phyloP scores from a whole-genome alignment of 129 eudicot genomes.

The Cynara cardunculus region DNA sequence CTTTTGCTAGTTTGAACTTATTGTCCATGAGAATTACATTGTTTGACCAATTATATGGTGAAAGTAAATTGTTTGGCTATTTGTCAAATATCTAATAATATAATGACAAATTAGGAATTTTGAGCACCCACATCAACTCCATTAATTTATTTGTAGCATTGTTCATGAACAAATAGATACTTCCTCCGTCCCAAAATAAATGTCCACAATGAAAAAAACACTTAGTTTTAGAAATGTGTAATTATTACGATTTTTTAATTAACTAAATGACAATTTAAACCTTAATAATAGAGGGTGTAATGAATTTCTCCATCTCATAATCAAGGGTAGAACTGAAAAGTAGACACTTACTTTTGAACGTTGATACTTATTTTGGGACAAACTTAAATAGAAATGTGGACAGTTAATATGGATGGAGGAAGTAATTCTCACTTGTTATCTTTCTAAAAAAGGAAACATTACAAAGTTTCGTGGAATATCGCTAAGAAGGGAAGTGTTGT shows the following conservation, averaged over 20 bases:
- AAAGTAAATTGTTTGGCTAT: background rate
- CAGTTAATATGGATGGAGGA: background rate
- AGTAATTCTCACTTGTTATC: background rate
- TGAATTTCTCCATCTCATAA: background rate
- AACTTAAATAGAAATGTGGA: background rate
- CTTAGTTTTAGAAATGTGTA: background rate
- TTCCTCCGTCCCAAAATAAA: background rate
- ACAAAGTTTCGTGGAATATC: background rate
- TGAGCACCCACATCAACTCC: background rate
- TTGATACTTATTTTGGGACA: background rate
- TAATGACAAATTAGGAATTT: background rate
- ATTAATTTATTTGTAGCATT: background rate
- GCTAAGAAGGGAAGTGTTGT: background rate
- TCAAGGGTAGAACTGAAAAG: background rate
- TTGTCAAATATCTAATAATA: background rate
- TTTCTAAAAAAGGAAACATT: background rate
- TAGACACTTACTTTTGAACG: background rate
- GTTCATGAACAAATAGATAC: background rate
- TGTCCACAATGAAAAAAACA: background rate
- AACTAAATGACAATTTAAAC: background rate
- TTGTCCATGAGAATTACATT: background rate
- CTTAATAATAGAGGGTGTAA: background rate
- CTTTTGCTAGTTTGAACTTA: background rate
- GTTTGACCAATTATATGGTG: background rate
- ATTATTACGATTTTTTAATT: too few relatives aligned